Evolutionary conservation across 345 rosid genomes (phyloP), one percentile per base, ranked within the genome.

Genomic region (Populus nigra): DNA sequence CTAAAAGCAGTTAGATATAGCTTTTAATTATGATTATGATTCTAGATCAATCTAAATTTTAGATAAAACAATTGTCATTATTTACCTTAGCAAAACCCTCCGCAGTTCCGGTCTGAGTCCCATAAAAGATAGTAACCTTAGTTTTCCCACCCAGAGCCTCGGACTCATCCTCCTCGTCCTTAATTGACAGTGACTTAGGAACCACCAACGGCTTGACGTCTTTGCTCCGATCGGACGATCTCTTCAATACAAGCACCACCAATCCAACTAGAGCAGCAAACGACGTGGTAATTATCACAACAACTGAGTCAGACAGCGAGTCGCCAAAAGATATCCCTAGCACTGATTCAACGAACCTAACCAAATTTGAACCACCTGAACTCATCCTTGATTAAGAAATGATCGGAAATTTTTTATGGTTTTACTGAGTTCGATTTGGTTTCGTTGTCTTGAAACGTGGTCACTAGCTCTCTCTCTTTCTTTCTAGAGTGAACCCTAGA

Each of bases 21-120:
- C 18, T 50, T 50, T 20, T 50, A 8, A 50, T 18, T 50, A 50
- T 50, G 9, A 38, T 38, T 38, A 38, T 38, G 7, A 38, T 38
- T 38, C 39, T 38, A 38, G 39, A 38, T 38, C 39, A 38, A 38
- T 53, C 61, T 16, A 3, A 59, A 59, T 6, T 17, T 23, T 23
- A 59, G 63, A 17, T 18, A 20, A 20, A 22, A 18, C 63, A 59
- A 59, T 15, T 59, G 17, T 23, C 20, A 20, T 59, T 23, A 1
- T 29, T 43, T 50, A 94, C 98, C 96, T 96, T 93, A 9, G 99
- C 98, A 67, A 96, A 96, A 57, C 99, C 98, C 85, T 93, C 99
- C 2, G 99, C 98, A 5, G 99, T 96, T 0, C 98, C 99, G 1
- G 98, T 96, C 76, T 93, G 99, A 1, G 98, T 96, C 12, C 98